A percentile compares a stretch with the other conserved stretches of the same genome.
phyloP scores from a whole-genome alignment of 345 rosid genomes.

The Heritiera fomes region DNA sequence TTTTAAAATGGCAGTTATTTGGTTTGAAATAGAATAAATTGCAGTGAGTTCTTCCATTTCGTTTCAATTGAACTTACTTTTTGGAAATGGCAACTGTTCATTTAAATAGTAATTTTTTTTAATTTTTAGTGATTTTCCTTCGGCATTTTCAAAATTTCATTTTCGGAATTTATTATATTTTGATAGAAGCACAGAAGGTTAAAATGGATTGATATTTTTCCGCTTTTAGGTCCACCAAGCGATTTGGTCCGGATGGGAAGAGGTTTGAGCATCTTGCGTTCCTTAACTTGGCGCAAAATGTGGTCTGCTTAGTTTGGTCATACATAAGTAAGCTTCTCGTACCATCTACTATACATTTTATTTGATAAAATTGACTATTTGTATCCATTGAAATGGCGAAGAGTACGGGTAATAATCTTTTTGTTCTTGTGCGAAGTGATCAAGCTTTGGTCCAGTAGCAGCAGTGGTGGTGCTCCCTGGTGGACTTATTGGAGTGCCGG shows the following conservation, averaged over 20 bases:
- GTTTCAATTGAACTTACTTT: background rate
- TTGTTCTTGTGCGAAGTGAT: slow-evolving; percentile 51
- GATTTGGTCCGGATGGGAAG: slow-evolving; percentile 78
- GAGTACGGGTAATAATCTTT: slow-evolving; percentile 5
- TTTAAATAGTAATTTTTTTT: background rate
- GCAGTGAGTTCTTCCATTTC: background rate
- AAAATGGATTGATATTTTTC: background rate
- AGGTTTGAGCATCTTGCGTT: slow-evolving; percentile 92
- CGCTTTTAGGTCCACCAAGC: slow-evolving; percentile 72
- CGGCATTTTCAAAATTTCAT: too few relatives aligned
- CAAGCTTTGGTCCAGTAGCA: slow-evolving; percentile 74
- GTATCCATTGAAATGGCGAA: background rate
- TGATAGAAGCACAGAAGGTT: too few relatives aligned
- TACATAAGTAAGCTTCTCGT: slow-evolving; percentile 65
- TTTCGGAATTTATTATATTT: too few relatives aligned
- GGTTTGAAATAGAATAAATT: slow-evolving; percentile 6
- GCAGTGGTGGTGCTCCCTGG: slow-evolving; percentile 82
- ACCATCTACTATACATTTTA: background rate
- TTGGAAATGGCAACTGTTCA: background rate
- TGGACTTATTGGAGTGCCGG: slow-evolving; percentile 98
- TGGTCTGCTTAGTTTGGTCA: slow-evolving; percentile 87
- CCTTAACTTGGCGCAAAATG: slow-evolving; percentile 88
- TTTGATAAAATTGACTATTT: too few relatives aligned
- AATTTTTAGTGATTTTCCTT: too few relatives aligned
- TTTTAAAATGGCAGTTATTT: background rate